These are phyloP conservation scores for Dryadomyces quercus-mongolicae DNA, from an alignment of 2,329 filamentous ascomycete genomes.

Conservation along the genomic window DNA sequence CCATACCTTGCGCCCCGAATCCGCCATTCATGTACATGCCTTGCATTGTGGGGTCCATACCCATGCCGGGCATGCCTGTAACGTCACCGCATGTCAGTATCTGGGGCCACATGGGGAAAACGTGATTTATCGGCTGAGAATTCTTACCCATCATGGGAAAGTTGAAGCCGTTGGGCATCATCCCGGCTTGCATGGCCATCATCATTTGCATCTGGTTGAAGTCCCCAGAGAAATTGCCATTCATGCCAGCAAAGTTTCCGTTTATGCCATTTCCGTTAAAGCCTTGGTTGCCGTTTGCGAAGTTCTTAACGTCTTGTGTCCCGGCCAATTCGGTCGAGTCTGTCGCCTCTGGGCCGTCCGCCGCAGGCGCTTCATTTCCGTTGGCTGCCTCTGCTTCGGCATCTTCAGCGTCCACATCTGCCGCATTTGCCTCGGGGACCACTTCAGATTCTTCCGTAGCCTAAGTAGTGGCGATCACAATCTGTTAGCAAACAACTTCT, in stretches of 20 bases:
- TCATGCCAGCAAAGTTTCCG: slow-evolving; percentile 44
- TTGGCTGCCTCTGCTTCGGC: slow-evolving; percentile 16
- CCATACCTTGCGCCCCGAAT: slow-evolving; percentile 46
- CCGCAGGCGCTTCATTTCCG: slow-evolving; percentile 14
- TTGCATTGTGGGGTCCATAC: slow-evolving; percentile 74
- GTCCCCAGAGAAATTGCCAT: slow-evolving; percentile 35
- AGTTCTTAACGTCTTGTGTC: slow-evolving; percentile 15
- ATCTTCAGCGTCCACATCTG: slow-evolving; percentile 13
- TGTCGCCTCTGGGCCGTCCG: slow-evolving; percentile 17
- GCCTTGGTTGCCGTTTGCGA: slow-evolving; percentile 9
- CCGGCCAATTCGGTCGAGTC: slow-evolving; percentile 20
- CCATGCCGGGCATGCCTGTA: slow-evolving; percentile 67
- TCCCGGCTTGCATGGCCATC: slow-evolving; percentile 64
- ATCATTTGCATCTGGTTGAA: slow-evolving; percentile 72
- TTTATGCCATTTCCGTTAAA: slow-evolving; percentile 23
- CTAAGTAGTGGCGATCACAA: slow-evolving; percentile 2
- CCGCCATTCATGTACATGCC: slow-evolving; percentile 62
- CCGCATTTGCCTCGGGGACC: slow-evolving; percentile 4
- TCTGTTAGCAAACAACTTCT: slow-evolving; percentile 6
- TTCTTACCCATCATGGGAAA: slow-evolving; percentile 81
- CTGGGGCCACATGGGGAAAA: neutral
- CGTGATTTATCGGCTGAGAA: no score
- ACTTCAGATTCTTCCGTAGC: slow-evolving; percentile 1
- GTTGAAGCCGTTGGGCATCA: slow-evolving; percentile 41
- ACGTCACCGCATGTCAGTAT: neutral